phyloP scores from a whole-genome alignment of 495 filamentous ascomycete species.

The Geopyxis carbonaria region DNA sequence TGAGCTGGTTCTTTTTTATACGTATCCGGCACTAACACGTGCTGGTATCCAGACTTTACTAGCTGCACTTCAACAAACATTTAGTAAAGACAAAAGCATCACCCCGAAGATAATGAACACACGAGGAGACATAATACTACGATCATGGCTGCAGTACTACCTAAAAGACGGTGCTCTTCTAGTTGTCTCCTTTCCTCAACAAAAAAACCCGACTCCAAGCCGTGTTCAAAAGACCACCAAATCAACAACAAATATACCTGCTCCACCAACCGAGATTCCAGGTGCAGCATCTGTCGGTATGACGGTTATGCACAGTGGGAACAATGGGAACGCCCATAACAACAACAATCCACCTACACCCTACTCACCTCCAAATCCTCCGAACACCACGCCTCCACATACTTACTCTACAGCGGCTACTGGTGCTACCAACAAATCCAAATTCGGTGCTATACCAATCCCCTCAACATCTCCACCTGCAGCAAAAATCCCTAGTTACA shows the following conservation, averaged over 20 bases:
- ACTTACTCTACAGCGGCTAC: conserved; percentile 12
- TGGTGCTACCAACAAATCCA: conserved; percentile 9
- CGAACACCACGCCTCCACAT: neutral
- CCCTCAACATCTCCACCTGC: conserved; percentile 5
- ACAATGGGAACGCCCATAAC: neutral
- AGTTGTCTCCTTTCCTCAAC: conserved; percentile 19
- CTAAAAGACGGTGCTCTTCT: conserved; percentile 21
- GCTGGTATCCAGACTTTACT: conserved; percentile 16
- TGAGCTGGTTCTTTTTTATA: conserved; percentile 1
- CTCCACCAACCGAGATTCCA: neutral
- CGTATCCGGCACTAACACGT: conserved; percentile 6
- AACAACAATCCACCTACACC: conserved; percentile 18
- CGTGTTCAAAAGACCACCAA: neutral
- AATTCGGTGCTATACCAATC: conserved; percentile 5
- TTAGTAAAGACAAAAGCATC: conserved; percentile 12
- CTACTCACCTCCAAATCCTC: conserved; percentile 16
- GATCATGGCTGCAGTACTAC: conserved; percentile 18
- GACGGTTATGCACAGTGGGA: neutral
- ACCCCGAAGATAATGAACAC: conserved; percentile 22
- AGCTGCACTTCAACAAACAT: conserved; percentile 18
- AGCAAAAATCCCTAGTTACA: conserved; percentile 12
- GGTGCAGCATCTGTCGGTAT: neutral
- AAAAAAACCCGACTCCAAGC: neutral
- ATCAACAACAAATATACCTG: neutral
- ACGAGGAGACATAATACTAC: conserved; percentile 22